Evolutionary conservation across 306 rosid genomes (phyloP).

Genomic region (Sphenostylis stenocarpa): DNA sequence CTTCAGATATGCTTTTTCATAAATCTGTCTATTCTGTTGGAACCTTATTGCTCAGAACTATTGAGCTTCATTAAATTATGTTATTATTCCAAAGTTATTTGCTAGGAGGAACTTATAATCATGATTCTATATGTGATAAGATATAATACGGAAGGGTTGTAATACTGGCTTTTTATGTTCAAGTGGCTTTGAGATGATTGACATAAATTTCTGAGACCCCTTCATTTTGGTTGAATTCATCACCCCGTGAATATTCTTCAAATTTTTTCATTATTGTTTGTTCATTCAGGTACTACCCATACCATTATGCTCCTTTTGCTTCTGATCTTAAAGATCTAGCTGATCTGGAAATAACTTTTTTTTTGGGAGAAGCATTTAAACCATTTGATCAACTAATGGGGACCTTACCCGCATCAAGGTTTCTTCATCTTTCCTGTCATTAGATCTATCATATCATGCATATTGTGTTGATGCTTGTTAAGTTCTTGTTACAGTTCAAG

Average conservation of each 20-base stretch:
- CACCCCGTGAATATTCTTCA: constrained; percentile 9
- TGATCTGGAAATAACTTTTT: constrained; percentile 91
- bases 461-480: constrained; percentile 27
- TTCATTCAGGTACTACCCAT: constrained; percentile 90
- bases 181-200: background rate
- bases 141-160: background rate
- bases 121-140: background rate
- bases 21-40: background rate
- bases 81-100: constrained; percentile 2
- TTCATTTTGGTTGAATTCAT: constrained; percentile 13
- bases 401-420: constrained; percentile 96
- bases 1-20: background rate
- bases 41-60: background rate
- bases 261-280: constrained; percentile 20
- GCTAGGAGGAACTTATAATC: background rate
- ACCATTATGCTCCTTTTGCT: constrained; percentile 98
- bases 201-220: background rate
- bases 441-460: constrained; percentile 24
- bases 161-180: constrained; percentile 1
- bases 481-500: constrained; percentile 67
- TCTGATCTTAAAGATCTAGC: constrained; percentile 81
- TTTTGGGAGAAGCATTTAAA: constrained; percentile 82
- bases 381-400: constrained; percentile 99
- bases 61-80: background rate
- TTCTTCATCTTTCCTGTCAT: constrained; percentile 24